These are phyloP conservation scores for Mycotypha africana DNA, from an alignment of 371 early-diverging fungal species.

Conservation along the genomic window DNA sequence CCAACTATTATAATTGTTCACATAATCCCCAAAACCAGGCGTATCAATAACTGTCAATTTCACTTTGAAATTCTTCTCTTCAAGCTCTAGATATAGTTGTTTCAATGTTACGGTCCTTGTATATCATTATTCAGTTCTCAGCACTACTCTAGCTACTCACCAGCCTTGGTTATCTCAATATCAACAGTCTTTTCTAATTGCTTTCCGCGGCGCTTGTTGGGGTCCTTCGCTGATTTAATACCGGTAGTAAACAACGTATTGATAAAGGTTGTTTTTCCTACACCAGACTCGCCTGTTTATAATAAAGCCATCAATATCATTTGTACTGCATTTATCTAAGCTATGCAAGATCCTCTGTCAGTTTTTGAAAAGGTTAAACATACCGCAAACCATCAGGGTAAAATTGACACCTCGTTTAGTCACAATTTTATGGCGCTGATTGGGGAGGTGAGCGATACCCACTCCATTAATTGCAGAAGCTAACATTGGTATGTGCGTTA, in stretches of 20 bases:
- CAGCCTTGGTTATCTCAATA: slow-evolving; percentile 63
- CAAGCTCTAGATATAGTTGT: slow-evolving; percentile 21
- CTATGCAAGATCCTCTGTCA: too few relatives aligned
- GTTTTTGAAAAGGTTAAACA: too few relatives aligned
- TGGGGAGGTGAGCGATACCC: slow-evolving; percentile 95
- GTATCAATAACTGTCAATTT: slow-evolving; percentile 87
- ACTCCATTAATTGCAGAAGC: slow-evolving; percentile 55
- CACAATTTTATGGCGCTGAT: slow-evolving; percentile 92
- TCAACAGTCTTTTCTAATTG: slow-evolving; percentile 65
- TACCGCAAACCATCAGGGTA: slow-evolving; percentile 94
- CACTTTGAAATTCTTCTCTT: slow-evolving; percentile 66
- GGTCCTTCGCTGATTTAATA: slow-evolving; percentile 55
- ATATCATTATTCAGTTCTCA: background rate
- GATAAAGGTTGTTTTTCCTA: slow-evolving; percentile 78
- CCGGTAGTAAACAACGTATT: slow-evolving; percentile 71
- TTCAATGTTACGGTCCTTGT: too few relatives aligned
- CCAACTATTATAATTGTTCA: slow-evolving; percentile 64
- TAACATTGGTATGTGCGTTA: slow-evolving; percentile 24
- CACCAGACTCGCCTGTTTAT: slow-evolving; percentile 47
- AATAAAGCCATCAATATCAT: too few relatives aligned
- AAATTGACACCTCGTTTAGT: slow-evolving; percentile 85
- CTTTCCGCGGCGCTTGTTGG: slow-evolving; percentile 37
- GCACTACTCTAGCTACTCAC: slow-evolving; percentile 17
- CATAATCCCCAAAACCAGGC: slow-evolving; percentile 86
- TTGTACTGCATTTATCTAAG: too few relatives aligned